Evolutionary conservation across 2,329 filamentous ascomycete species (phyloP), one percentile per base, ranked within the genome.

Genomic region (Sphaerulina vaccinii): DNA sequence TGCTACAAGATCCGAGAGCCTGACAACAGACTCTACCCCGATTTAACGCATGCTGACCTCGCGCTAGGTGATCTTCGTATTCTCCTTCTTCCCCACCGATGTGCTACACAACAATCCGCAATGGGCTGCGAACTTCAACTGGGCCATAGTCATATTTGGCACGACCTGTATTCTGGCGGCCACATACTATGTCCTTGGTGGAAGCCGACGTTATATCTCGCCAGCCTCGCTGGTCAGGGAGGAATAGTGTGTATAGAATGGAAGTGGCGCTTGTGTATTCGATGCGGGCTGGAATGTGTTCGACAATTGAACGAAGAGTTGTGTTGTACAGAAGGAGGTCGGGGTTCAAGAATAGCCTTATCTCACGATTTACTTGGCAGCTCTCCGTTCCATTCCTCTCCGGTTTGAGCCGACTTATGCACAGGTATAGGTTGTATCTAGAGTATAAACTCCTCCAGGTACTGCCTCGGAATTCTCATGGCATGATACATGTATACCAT

Each of bases 21-120:
- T 13, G 27, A 29, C 27, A 9, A 29, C 27, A 29, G 3, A 29
- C 27, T 29, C n/a, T 29, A 9, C n/a, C 27, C 1, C n/a, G 27
- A 10, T 10, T 32, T 6, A 11, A 32, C 27, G n/a, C n/a, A n/a
- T n/a, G 27, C 27, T 32, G 27, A 32, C 27, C n/a, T 32, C 4
- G 27, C 27, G 5, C n/a, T 10, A 32, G 27, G 27, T 68, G 18
- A 60, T 58, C 19, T 68, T 70, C 43, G 51, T 68, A 38, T 67
- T 69, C 55, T 62, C 60, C n/a, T 68, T 69, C 61, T 69, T 68
- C 54, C 67, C 67, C 2, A 39, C 41, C 8, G 50, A 57, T 36
- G 62, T 63, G 7, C 45, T 52, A 7, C 38, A 54, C 3, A 58
- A 53, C 33, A 58, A 61, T 41, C 24, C 59, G 7, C 39, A 37